Evolutionary conservation across 106 monocot species (phyloP).

Genomic region (Acorus calamus): DNA sequence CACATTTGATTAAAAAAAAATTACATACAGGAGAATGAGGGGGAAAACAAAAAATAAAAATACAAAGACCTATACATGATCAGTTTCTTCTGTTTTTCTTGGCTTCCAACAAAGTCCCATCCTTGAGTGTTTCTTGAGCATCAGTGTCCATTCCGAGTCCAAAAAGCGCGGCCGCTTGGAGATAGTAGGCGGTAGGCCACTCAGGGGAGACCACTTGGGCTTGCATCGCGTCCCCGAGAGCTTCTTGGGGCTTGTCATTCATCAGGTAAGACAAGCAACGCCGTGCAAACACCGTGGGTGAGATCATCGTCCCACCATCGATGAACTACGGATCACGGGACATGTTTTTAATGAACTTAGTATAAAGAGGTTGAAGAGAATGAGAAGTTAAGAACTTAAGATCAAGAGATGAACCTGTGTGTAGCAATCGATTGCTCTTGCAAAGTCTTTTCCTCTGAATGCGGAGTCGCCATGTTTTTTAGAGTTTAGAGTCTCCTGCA

Average conservation of each 20-base stretch:
- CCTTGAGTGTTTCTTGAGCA: conserved; percentile 55
- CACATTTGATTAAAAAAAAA: background rate
- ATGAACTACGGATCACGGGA: conserved; percentile 44
- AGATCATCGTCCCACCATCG: conserved; percentile 62
- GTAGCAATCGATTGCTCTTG: conserved; percentile 56
- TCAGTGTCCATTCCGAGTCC: conserved; percentile 75
- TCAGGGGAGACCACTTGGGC: conserved; percentile 68
- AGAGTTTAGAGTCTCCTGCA: conserved; percentile 61
- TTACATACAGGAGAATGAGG: conserved; percentile 2
- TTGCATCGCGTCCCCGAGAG: conserved; percentile 88
- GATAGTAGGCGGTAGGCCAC: conserved; percentile 73
- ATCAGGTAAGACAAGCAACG: conserved; percentile 64
- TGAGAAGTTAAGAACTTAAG: background rate
- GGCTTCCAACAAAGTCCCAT: conserved; percentile 44
- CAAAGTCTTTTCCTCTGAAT: conserved; percentile 69
- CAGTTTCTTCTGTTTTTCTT: conserved; percentile 29
- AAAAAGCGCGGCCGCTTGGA: conserved; percentile 59
- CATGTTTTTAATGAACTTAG: background rate
- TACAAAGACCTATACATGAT: background rate
- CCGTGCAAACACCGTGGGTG: conserved; percentile 72
- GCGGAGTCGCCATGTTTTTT: conserved; percentile 74
- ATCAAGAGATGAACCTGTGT: conserved; percentile 34
- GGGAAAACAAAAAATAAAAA: background rate
- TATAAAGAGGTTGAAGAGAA: background rate
- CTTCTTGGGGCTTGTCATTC: conserved; percentile 69